Evolutionary conservation across 139 green algal genomes (phyloP).

Genomic region (Dunaliella primolecta): DNA sequence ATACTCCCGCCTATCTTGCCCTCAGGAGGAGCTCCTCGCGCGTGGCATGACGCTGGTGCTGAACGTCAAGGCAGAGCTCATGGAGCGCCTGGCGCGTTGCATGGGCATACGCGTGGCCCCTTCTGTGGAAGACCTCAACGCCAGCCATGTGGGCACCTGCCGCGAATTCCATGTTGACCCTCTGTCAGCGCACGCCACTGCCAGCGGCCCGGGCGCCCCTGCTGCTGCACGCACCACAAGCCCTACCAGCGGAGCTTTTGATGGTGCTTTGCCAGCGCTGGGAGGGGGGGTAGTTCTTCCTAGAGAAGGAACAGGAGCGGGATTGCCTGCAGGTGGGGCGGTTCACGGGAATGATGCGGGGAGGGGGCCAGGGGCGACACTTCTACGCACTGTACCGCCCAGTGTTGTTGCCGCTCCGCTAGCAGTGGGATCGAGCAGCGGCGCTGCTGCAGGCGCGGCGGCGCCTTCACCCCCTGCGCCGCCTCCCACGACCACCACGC

Average conservation of each 20-base stretch:
- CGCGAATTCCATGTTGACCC: slow-evolving; percentile 59
- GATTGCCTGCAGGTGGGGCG: not conserved
- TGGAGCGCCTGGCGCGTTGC: slow-evolving; percentile 69
- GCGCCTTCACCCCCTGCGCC: not conserved
- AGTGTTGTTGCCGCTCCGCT: not conserved
- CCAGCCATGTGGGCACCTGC: slow-evolving; percentile 44
- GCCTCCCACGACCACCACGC: not conserved
- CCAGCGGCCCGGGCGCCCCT: slow-evolving; percentile 5
- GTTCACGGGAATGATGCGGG: not conserved
- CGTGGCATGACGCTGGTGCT: slow-evolving; percentile 56
- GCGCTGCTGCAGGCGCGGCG: no score
- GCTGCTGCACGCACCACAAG: not conserved
- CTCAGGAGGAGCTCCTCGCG: slow-evolving; percentile 63
- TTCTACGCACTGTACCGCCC: not conserved
- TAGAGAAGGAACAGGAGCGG: no score
- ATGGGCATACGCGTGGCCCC: slow-evolving; percentile 47
- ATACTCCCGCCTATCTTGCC: no score
- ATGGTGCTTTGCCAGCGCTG: not conserved
- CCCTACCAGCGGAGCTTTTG: not conserved
- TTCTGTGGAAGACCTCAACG: not conserved
- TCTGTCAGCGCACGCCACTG: slow-evolving; percentile 14
- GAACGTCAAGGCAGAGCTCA: slow-evolving; percentile 62
- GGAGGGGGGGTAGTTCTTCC: no score
- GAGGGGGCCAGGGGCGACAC: slow-evolving; percentile 1
- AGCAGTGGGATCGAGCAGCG: not conserved